These are phyloP conservation scores for Sclerotiophoma versabilis DNA, from an alignment of 2,329 filamentous ascomycete genomes.

Conservation along the genomic window DNA sequence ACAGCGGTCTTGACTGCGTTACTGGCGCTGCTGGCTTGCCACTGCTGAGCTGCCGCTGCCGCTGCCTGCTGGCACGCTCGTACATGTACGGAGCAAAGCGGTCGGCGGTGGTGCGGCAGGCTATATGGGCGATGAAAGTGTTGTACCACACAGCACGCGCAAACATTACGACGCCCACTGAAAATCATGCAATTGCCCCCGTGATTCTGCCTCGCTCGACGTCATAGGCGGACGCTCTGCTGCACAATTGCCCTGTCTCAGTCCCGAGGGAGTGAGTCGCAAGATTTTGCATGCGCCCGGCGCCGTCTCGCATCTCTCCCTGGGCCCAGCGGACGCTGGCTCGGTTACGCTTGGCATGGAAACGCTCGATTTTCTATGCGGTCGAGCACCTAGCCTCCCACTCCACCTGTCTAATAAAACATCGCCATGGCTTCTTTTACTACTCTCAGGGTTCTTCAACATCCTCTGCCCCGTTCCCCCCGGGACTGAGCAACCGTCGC, in stretches of 20 bases:
- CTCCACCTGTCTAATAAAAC: conserved; percentile 40
- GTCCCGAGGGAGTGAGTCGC: conserved; percentile 8
- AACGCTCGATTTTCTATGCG: conserved; percentile 18
- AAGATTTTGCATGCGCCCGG: conserved; percentile 11
- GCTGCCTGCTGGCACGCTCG: conserved; percentile 9
- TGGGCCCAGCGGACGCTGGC: conserved; percentile 14
- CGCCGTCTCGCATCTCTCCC: conserved; percentile 13
- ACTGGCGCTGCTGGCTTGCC: not conserved
- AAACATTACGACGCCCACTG: conserved; percentile 15
- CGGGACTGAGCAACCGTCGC: conserved; percentile 54
- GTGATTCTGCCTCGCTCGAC: conserved; percentile 16
- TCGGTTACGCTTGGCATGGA: conserved; percentile 17
- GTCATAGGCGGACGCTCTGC: conserved; percentile 16
- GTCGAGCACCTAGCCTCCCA: conserved; percentile 27
- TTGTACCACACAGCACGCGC: conserved; percentile 21
- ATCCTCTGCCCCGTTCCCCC: conserved; percentile 59
- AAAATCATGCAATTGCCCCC: conserved; percentile 24
- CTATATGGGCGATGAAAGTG: conserved; percentile 15
- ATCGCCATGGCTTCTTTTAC: conserved; percentile 50
- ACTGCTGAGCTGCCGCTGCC: conserved; percentile 8
- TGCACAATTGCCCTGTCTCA: conserved; percentile 4
- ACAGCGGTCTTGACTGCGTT: not conserved
- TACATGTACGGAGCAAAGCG: conserved; percentile 22
- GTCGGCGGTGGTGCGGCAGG: conserved; percentile 20
- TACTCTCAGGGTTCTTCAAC: conserved; percentile 52